Evolutionary conservation across 2,329 filamentous ascomycete genomes (phyloP).

Genomic region (Aureobasidium melanogenum): DNA sequence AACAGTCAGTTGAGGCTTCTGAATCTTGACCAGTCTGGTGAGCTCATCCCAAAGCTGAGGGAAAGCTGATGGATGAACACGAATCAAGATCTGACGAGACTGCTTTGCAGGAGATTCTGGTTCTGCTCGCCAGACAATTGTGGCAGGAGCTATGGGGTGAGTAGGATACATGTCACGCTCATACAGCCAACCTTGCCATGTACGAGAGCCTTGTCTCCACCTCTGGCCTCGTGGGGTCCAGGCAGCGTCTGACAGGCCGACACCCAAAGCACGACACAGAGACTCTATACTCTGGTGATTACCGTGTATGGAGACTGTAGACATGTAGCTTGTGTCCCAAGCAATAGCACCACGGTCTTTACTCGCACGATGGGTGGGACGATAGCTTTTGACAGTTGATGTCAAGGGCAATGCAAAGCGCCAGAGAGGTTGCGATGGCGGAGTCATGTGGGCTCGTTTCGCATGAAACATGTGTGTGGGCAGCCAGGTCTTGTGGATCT

Average conservation of each 20-base stretch:
- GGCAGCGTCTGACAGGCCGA: conserved; percentile 40
- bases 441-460: conserved; percentile 83
- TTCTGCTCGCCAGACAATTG: conserved; percentile 63
- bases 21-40: conserved; percentile 47
- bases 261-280: conserved; percentile 57
- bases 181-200: conserved; percentile 49
- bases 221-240: conserved; percentile 58
- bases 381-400: conserved; percentile 81
- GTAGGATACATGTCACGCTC: conserved; percentile 45
- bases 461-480: conserved; percentile 92
- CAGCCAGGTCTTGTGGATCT: conserved; percentile 83
- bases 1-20: conserved; percentile 53
- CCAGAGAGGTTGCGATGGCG: conserved; percentile 73
- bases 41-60: conserved; percentile 59
- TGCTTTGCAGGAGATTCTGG: conserved; percentile 3
- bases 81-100: conserved; percentile 52
- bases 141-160: conserved; percentile 59
- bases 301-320: conserved; percentile 72
- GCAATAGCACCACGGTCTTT: conserved; percentile 67
- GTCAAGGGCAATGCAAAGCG: conserved; percentile 77
- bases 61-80: conserved; percentile 77
- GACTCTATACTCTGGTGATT: conserved; percentile 52
- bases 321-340: conserved; percentile 94
- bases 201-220: conserved; percentile 59
- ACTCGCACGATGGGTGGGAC: conserved; percentile 73